Conservation (phyloP, 805 yeast species). For the Brettanomyces bruxellensis region DNA sequence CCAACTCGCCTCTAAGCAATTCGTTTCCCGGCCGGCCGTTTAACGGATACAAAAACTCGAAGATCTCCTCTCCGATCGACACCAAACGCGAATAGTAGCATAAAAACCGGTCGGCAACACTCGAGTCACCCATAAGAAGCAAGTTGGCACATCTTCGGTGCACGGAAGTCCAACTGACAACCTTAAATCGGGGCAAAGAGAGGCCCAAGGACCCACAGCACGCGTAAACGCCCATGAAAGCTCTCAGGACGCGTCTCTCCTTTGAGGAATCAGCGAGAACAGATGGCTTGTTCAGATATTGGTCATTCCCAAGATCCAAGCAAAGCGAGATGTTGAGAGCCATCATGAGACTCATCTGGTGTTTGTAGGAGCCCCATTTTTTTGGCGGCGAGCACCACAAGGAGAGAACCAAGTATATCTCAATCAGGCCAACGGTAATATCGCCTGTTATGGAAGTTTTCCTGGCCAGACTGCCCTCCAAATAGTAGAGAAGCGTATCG, state of each 20-base stretch:
- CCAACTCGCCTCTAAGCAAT: not conserved
- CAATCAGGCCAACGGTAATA: slow-evolving; percentile 32
- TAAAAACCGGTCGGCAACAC: slow-evolving; percentile 32
- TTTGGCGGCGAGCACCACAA: slow-evolving; percentile 47
- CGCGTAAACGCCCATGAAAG: slow-evolving; percentile 38
- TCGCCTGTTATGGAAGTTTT: slow-evolving; percentile 35
- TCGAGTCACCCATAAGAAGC: slow-evolving; percentile 28
- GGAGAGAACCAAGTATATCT: slow-evolving; percentile 35
- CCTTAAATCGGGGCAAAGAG: slow-evolving; percentile 40
- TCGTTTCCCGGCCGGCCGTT: not conserved
- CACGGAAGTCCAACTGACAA: slow-evolving; percentile 38
- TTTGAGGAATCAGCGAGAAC: slow-evolving; percentile 21
- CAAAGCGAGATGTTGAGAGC: slow-evolving; percentile 38
- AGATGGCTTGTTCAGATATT: slow-evolving; percentile 17
- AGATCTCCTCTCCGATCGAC: slow-evolving; percentile 41
- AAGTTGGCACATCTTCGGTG: slow-evolving; percentile 31
- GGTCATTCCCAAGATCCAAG: slow-evolving; percentile 36
- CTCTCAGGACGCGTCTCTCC: slow-evolving; percentile 30
- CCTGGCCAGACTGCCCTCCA: slow-evolving; percentile 37
- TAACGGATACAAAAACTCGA: slow-evolving; percentile 29
- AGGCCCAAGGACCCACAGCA: slow-evolving; percentile 44
- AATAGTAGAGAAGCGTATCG: slow-evolving; percentile 32
- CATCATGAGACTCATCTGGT: slow-evolving; percentile 38
- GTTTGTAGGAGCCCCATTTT: slow-evolving; percentile 43
- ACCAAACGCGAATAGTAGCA: slow-evolving; percentile 36